These are phyloP conservation scores for Plantago elongata DNA, from an alignment of 257 asterid species.

Conservation along the genomic window DNA sequence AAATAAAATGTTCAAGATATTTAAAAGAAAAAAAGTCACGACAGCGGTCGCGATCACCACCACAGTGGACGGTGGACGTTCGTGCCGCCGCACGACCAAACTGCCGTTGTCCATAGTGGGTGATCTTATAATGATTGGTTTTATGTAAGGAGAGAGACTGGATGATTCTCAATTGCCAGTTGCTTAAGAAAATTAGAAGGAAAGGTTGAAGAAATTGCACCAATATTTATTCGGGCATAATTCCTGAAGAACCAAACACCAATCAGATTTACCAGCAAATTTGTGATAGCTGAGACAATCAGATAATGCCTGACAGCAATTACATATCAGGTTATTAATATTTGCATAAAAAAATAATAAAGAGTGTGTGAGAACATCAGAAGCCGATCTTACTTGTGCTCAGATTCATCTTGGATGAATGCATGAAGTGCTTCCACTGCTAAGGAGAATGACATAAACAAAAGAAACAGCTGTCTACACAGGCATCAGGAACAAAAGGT, in stretches of 20 bases:
- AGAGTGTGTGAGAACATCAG: not conserved
- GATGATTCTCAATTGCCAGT: too few relatives aligned
- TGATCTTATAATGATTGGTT: not conserved
- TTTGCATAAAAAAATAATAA: not conserved
- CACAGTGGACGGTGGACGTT: too few relatives aligned
- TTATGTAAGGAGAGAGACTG: not conserved
- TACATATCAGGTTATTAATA: conserved; percentile 17
- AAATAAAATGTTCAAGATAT: too few relatives aligned
- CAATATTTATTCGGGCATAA: conserved; percentile 88
- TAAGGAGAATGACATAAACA: conserved; percentile 91
- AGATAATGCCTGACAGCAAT: conserved; percentile 69
- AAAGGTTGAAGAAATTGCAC: conserved; percentile 33
- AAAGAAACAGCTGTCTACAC: conserved; percentile 97
- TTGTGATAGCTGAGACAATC: conserved; percentile 88
- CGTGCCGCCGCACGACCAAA: too few relatives aligned
- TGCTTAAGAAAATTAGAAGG: not conserved
- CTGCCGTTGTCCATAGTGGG: too few relatives aligned
- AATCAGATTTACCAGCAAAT: conserved; percentile 90
- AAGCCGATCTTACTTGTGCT: conserved; percentile 77
- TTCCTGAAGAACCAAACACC: conserved; percentile 98
- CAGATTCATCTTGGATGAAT: conserved; percentile 94
- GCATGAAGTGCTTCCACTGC: conserved; percentile 99
- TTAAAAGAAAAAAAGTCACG: too few relatives aligned
- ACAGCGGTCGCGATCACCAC: too few relatives aligned
- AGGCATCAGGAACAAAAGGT: conserved; percentile 35